Percentiles rank a stretch among this genome's conserved stretches.
Evolutionary conservation across 176 grass and related monocot genomes (phyloP).

Genomic region (Eleusine coracana): DNA sequence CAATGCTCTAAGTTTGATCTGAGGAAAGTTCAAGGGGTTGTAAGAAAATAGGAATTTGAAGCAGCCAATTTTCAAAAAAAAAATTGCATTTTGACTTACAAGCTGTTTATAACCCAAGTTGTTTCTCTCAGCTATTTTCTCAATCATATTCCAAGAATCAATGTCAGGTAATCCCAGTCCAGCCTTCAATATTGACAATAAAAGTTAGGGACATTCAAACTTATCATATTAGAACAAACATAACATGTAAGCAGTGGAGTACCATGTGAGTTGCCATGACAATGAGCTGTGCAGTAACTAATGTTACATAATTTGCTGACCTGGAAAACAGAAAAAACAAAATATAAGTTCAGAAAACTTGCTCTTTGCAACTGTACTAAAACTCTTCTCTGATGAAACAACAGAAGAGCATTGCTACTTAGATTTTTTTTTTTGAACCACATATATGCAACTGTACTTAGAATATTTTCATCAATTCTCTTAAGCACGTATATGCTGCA

Average conservation of each 20-base stretch:
- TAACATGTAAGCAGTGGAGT: conserved; percentile 37
- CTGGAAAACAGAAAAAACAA: conserved; percentile 53
- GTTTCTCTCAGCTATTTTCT: conserved; percentile 98
- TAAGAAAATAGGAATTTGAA: conserved; percentile 27
- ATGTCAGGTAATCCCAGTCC: conserved; percentile 89
- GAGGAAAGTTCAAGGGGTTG: conserved; percentile 36
- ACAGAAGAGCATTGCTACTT: background rate
- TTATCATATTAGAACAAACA: conserved; percentile 17
- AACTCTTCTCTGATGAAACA: conserved; percentile 30
- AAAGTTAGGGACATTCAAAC: conserved; percentile 36
- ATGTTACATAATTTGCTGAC: conserved; percentile 86
- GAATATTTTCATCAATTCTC: conserved; percentile 10
- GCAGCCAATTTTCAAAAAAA: conserved; percentile 20
- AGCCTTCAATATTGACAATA: conserved; percentile 68
- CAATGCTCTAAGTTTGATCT: conserved; percentile 96
- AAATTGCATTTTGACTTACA: conserved; percentile 63
- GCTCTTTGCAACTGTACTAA: conserved; percentile 21
- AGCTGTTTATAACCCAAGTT: conserved; percentile 98
- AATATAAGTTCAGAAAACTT: conserved; percentile 33
- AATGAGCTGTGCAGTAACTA: conserved; percentile 94
- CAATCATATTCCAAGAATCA: conserved; percentile 98
- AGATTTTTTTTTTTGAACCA: too few relatives aligned
- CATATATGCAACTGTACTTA: too few relatives aligned
- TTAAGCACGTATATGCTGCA: conserved; percentile 28
- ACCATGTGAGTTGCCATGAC: conserved; percentile 97